Evolutionary conservation across 2,329 filamentous ascomycete genomes (phyloP), one percentile per base, ranked within the genome.

Genomic region (Apiospora saccharicola): DNA sequence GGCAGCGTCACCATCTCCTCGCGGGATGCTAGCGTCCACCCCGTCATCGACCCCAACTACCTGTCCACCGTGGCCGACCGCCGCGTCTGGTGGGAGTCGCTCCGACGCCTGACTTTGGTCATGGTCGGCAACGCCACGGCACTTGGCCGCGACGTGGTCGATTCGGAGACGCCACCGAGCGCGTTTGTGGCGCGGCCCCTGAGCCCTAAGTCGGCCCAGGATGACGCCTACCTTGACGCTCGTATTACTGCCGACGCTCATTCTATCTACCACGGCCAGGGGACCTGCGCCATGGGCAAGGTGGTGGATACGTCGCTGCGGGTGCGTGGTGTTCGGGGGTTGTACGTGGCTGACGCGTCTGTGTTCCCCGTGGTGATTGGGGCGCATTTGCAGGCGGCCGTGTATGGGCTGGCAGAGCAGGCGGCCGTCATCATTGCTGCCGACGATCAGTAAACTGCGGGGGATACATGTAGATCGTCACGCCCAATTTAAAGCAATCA

Each of bases 211-310:
- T n/a, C 24, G 12, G 14, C 12, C 6, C 3, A 37, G 30, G 68
- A 43, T 10, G 71, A 70, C 16, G 71, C 43, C 24, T 61, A 70
- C n/a, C 34, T 72, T 8, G 71, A 72, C 34, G 71, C 68, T 19
- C 34, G 71, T 1, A 34, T 72, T 16, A 47, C 64, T 2, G 47
- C 14, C 16, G 69, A 44, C 2, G 71, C 64, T 4, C 41, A 41
- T 24, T 67, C 67, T 13, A 67, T 37, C 3, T 69, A 44, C 67
- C 71, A 72, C 47, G 37, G 26, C 0, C 46, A 46, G 1, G 67
- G 71, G 6, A 72, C 67, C 22, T 67, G 61, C 19, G 71, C 71
- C 2, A 72, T 72, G 71, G 71, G 71, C 10, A 69, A 41, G 19
- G 71, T 72, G 19, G 71, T 72, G 19, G 71, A 72, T 24, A 24